Conservation (phyloP, 2,329 filamentous ascomycete species). For the Cladosporium sp. region DNA sequence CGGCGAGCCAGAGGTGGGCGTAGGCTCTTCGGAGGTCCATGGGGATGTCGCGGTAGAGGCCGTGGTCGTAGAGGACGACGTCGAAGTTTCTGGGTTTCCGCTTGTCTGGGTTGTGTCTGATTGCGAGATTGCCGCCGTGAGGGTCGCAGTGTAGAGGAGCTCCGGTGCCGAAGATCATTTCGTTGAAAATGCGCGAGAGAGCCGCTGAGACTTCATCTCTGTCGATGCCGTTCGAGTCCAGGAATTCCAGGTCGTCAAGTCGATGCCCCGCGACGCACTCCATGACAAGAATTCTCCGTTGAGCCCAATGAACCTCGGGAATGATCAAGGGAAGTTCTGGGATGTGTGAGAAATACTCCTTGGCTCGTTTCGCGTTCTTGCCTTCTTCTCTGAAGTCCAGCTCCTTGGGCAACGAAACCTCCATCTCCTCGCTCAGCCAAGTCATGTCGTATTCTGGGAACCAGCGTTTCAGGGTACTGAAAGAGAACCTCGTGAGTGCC, state of each 20-base stretch:
- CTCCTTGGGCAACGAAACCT: slow-evolving; percentile 84
- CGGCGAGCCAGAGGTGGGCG: slow-evolving; percentile 95
- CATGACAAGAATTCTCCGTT: slow-evolving; percentile 90
- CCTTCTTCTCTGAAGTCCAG: slow-evolving; percentile 87
- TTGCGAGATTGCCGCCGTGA: slow-evolving; percentile 92
- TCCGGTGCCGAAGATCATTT: slow-evolving; percentile 94
- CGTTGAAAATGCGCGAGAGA: slow-evolving; percentile 91
- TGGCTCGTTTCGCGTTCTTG: slow-evolving; percentile 75
- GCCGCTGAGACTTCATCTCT: slow-evolving; percentile 93
- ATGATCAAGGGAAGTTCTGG: slow-evolving; percentile 80
- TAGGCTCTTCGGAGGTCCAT: slow-evolving; percentile 76
- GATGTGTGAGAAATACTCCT: slow-evolving; percentile 75
- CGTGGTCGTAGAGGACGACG: slow-evolving; percentile 94
- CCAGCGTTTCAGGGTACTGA: slow-evolving; percentile 83
- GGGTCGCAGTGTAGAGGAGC: slow-evolving; percentile 95
- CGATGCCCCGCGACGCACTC: slow-evolving; percentile 84
- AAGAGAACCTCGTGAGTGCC: slow-evolving; percentile 82
- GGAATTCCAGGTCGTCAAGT: slow-evolving; percentile 82
- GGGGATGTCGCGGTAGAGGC: slow-evolving; percentile 91
- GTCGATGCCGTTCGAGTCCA: slow-evolving; percentile 84
- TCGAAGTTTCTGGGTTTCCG: slow-evolving; percentile 76
- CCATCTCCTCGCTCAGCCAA: slow-evolving; percentile 94
- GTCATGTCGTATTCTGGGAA: slow-evolving; percentile 98
- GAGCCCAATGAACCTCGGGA: slow-evolving; percentile 85
- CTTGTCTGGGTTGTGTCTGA: slow-evolving; percentile 69